Conservation (phyloP, 768 basidiomycete genomes). For the Neoboletus brunneissimus region DNA sequence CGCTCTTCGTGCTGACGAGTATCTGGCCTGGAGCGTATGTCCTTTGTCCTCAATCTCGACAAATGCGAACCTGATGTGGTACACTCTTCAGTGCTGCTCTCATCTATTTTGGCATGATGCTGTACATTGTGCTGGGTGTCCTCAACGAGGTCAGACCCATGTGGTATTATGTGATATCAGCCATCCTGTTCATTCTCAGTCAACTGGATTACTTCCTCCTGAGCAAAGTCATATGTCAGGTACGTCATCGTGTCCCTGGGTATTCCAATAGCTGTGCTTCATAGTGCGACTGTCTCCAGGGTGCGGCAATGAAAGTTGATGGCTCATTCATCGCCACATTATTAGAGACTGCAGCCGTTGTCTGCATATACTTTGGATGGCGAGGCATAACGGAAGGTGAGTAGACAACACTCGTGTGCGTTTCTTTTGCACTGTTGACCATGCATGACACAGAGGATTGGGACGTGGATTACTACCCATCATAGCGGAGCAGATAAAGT, state of each 20-base stretch:
- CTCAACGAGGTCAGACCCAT: conserved; percentile 81
- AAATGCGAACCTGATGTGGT: conserved; percentile 1
- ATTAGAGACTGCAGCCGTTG: conserved; percentile 74
- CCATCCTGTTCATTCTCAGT: conserved; percentile 71
- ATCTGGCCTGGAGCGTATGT: conserved; percentile 79
- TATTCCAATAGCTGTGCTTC: conserved; percentile 5
- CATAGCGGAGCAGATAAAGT: conserved; percentile 16
- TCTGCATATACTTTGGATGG: conserved; percentile 76
- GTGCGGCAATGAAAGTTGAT: conserved; percentile 69
- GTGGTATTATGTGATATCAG: conserved; percentile 71
- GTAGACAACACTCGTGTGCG: conserved; percentile 17
- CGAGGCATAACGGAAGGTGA: conserved; percentile 83
- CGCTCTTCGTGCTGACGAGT: conserved; percentile 77
- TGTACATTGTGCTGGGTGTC: conserved; percentile 71
- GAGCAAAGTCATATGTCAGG: conserved; percentile 69
- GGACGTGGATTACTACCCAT: conserved; percentile 51
- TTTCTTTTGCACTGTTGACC: conserved; percentile 3
- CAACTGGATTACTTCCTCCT: conserved; percentile 86
- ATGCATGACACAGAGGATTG: conserved; percentile 40
- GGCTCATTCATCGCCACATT: conserved; percentile 85
- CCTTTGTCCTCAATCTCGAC: background rate
- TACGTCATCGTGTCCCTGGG: conserved; percentile 32
- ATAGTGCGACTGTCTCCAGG: conserved; percentile 36
- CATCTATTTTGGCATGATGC: conserved; percentile 71
- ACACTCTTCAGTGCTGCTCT: conserved; percentile 50